Base-by-base conservation (phyloP, 1,284 basidiomycete species). In the Porogramme epimiltina region DNA sequence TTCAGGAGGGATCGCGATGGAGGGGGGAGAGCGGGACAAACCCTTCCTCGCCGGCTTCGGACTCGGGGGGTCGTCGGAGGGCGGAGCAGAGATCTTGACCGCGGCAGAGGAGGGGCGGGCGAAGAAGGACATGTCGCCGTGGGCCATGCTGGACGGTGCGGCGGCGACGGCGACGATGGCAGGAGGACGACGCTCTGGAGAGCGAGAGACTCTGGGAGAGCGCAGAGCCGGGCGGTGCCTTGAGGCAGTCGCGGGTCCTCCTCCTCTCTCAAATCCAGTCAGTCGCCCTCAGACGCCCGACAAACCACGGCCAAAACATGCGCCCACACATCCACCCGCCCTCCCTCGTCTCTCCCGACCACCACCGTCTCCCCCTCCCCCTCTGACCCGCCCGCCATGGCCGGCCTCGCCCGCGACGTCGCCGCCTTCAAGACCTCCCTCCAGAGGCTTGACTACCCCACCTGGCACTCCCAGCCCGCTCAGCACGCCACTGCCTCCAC, bases 401-500 rank as follows among this genome's bases (percentile, higher is more conserved):
- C 85, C 24, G 75, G 75, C 57, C 79, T 89, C 36, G 78, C 78
- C 15, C 76, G 82, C 67, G 88, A 89, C 58, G 75, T 79, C 41
- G 82, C 85, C 47, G 73, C 82, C 31, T 89, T 89, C 76, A 88
- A 87, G 65, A 76, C 73, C 3, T 73, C 77, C 16, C 69, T 88
- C 15, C 76, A 82, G 16, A 69, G 81, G 52, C 85, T 85, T 66
- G 82, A 89, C 62, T 86, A 80, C 56, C 71, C 78, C 1, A 86
- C 87, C 59, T 90, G 87, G 88, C 87, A 88, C 61, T 82, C 84
- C 0, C 78, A 55, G 49, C 61, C 68, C 9, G 61, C 70, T n/a
- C 53, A 63, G n/a, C 25, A 36, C 31, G 23, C 44, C 33, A 23
- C 34, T 25, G 15, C 50, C 4, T 36, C 49, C 0, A 39, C 52